Conservation (phyloP, 1,139 yeast species). For the Geotrichum phurueaensis region DNA sequence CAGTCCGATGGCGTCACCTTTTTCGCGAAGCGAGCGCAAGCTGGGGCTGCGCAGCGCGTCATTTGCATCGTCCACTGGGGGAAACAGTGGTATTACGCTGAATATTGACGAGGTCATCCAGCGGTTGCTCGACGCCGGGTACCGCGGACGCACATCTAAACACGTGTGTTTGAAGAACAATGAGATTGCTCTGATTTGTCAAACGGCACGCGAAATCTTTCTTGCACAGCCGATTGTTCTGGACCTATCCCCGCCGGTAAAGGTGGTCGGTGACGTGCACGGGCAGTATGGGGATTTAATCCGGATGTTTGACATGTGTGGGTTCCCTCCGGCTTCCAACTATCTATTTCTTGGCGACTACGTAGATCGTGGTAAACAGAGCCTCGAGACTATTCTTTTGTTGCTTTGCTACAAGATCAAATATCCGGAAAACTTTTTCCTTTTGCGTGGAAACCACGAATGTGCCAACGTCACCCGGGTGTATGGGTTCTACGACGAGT, state of each 20-base stretch:
- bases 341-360: slow-evolving; percentile 91
- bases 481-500: slow-evolving; percentile 95
- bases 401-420: slow-evolving; percentile 88
- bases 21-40: slow-evolving; percentile 7
- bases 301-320: slow-evolving; percentile 89
- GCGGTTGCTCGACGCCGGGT: slow-evolving; percentile 87
- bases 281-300: slow-evolving; percentile 92
- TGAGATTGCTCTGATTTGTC: slow-evolving; percentile 81
- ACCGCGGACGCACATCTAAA: slow-evolving; percentile 86
- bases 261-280: slow-evolving; percentile 95
- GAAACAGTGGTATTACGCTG: slow-evolving; percentile 35
- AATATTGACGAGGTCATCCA: slow-evolving; percentile 88
- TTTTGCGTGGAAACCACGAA: slow-evolving; percentile 92
- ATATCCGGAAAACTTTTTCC: slow-evolving; percentile 91
- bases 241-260: slow-evolving; percentile 91
- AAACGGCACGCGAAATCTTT: slow-evolving; percentile 81
- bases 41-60: slow-evolving; percentile 7
- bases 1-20: slow-evolving; percentile 14
- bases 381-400: slow-evolving; percentile 80
- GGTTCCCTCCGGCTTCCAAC: slow-evolving; percentile 94
- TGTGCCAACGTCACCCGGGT: slow-evolving; percentile 94
- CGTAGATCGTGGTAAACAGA: slow-evolving; percentile 94
- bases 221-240: slow-evolving; percentile 81
- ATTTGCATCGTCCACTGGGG: slow-evolving; percentile 10
- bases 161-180: slow-evolving; percentile 79